Evolutionary conservation across 1,284 basidiomycete species (phyloP), one percentile per base, ranked within the genome.

Genomic region (Trichosporon coremiiforme): DNA sequence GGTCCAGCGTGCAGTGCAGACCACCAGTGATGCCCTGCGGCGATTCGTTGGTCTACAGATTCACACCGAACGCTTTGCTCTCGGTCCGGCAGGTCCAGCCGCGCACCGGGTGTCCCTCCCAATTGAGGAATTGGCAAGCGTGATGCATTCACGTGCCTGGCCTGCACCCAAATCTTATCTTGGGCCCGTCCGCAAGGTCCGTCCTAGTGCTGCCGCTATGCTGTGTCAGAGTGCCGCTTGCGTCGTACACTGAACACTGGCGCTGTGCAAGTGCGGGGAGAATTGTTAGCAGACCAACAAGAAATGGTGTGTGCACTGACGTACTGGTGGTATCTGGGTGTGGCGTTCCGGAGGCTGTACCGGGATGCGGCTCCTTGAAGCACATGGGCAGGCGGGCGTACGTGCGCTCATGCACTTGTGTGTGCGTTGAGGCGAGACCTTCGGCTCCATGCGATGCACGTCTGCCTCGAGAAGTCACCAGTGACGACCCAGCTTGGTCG

Each of bases 81-180:
- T 38, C 36, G 36, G 36, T 38, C 36, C 36, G 36, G 9, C 36
- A 38, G 36, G 36, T 38, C 36, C 36, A 13, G 3, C 36, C 36
- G 41, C 17, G 41, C 41, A 45, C 41, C 25, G 17, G 41, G 41
- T 8, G 41, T 45, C 41, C 41, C 41, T 45, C 41, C 17, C 41
- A n/a, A 45, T 45, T 45, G 36, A 38, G 13, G 36, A 4, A 38
- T 38, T 38, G 36, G 3, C 10, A 4, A 53, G 50, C 50, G 50
- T 53, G 50, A 53, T 53, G 50, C 50, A 53, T 53, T 53, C 50
- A 53, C 50, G 50, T 53, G 50, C 50, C 50, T 53, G 50, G 25
- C 20, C 50, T 53, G 50, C 20, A 53, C 50, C 50, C 50, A 53
- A 53, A 53, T 53, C 50, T 53, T 53, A 53, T 53, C 50, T 53